phyloP scores from a whole-genome alignment of 805 yeast genomes.

The Candida montana region DNA sequence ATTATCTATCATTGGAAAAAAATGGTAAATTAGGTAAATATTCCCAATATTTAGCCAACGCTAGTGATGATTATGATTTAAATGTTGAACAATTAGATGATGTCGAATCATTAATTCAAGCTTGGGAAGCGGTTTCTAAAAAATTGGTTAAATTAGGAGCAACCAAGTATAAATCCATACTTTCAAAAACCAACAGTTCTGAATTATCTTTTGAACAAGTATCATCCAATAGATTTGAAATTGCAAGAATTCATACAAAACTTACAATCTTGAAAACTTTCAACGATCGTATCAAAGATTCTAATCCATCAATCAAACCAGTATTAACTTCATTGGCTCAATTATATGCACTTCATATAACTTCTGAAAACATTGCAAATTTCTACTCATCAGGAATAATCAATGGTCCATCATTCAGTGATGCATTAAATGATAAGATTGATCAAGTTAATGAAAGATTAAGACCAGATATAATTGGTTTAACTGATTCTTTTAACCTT shows the following conservation, averaged over 20 bases:
- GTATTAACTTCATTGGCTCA: conserved; percentile 50
- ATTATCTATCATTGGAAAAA: conserved; percentile 29
- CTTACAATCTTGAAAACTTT: conserved; percentile 30
- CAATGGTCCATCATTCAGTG: conserved; percentile 36
- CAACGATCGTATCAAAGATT: conserved; percentile 20
- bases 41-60: conserved; percentile 24
- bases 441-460: conserved; percentile 34
- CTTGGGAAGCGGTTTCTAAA: conserved; percentile 30
- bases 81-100: conserved; percentile 19
- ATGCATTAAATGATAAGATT: conserved; percentile 23
- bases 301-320: conserved; percentile 30
- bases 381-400: conserved; percentile 47
- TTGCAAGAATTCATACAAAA: conserved; percentile 33
- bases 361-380: conserved; percentile 60
- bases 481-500: conserved; percentile 78
- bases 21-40: conserved; percentile 27
- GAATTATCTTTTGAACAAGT: conserved; percentile 22
- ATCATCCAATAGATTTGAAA: conserved; percentile 23
- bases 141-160: conserved; percentile 16
- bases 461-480: conserved; percentile 67
- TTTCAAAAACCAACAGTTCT: conserved; percentile 7
- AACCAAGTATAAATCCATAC: conserved; percentile 10
- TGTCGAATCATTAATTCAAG: conserved; percentile 13
- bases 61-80: neutral
- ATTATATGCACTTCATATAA: conserved; percentile 56